Percentiles rank a stretch among this genome's conserved stretches.
These are phyloP conservation scores for Acer saccharum DNA, from an alignment of 345 rosid species.

Conservation along the genomic window DNA sequence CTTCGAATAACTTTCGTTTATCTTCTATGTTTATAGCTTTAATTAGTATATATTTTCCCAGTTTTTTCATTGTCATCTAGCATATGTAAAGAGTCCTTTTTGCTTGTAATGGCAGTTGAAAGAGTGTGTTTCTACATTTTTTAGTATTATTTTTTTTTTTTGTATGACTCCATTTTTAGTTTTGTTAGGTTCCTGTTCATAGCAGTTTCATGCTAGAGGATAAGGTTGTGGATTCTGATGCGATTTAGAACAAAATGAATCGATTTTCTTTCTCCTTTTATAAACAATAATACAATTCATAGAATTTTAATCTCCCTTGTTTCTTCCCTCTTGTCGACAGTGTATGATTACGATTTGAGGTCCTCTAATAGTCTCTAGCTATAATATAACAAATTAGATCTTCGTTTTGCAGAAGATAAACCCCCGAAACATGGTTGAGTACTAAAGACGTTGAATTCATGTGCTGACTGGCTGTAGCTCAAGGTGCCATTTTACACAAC, in stretches of 20 bases:
- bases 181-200: too few relatives aligned
- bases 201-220: too few relatives aligned
- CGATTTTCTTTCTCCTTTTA: too few relatives aligned
- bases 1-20: background rate
- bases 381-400: background rate
- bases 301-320: too few relatives aligned
- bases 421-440: background rate
- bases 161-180: too few relatives aligned
- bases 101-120: background rate
- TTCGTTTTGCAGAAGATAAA: slow-evolving; percentile 26
- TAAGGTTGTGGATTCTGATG: too few relatives aligned
- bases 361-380: background rate
- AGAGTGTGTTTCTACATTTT: background rate
- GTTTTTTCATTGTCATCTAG: background rate
- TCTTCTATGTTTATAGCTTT: background rate
- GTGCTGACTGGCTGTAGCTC: slow-evolving; percentile 6
- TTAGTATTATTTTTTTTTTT: too few relatives aligned
- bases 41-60: background rate
- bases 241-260: too few relatives aligned
- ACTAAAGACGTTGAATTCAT: background rate
- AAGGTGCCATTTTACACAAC: background rate
- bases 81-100: background rate
- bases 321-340: too few relatives aligned
- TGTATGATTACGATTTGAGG: background rate
- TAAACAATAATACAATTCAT: too few relatives aligned